Base-by-base conservation (phyloP, 768 basidiomycete species). In the Phaeotremella skinneri region DNA sequence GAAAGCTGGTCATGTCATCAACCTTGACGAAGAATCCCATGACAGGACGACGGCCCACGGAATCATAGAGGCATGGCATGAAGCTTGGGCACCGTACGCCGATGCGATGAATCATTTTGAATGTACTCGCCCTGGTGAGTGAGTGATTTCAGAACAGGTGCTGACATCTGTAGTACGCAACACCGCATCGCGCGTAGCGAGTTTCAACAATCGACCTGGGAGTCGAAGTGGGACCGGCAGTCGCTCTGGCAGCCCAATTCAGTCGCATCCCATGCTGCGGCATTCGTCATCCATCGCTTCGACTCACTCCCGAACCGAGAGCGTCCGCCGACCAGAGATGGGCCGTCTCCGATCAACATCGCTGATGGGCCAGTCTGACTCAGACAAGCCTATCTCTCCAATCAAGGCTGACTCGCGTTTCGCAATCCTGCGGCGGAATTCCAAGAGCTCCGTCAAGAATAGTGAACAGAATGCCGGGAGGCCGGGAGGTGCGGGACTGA, bases 101-200 rank as follows among this genome's bases (percentile, higher is more conserved):
- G 57, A 76, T 5, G 70, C 68, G 26, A 63, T 74, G 59, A 73
- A 73, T 14, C 58, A 74, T 49, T 67, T 74, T 56, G 37, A 59
- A 4, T 63, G 50, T 27, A 69, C 69, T 9, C 54, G 62, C 17
- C 65, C 69, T 16, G 42, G 66, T 68, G 54, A 56, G 63, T 61
- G 17, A 14, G 17, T 11, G 25, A 6, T 5, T 42, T 27, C 11
- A 13, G 1, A 9, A 52, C 26, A 9, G 4, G 9, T 9, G 26
- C 49, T 62, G 26, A 48, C 47, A 23, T 1, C 20, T 51, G 11
- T 32, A 63, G 62, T 58, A 2, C 55, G 66, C 1, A 48, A 21
- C 7, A 41, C 63, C n/a, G 56, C 66, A 5, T 49, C 60, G 4
- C 56, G 68, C 11, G 53, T 68, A 27, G 66, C 67, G 3, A 54